Evolutionary conservation across 2,329 filamentous ascomycete genomes (phyloP).

Genomic region (Penicillium glabrum): DNA sequence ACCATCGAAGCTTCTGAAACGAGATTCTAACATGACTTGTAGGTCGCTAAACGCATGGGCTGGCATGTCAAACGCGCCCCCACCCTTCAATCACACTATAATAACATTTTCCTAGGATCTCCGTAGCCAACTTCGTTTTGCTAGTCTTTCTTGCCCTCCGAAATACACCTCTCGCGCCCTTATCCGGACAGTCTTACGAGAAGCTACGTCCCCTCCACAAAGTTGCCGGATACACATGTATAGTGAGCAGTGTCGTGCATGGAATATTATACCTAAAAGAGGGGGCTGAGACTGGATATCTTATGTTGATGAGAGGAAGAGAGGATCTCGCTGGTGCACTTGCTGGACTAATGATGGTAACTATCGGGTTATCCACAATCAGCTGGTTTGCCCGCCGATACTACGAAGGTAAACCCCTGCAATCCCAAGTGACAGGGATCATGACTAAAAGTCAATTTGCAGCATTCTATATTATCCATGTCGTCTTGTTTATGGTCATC

Average conservation of each 20-base stretch:
- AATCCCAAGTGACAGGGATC: too few species aligned
- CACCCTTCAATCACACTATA: not conserved
- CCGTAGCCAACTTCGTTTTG: constrained; percentile 51
- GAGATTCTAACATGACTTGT: not conserved
- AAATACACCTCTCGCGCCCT: constrained; percentile 57
- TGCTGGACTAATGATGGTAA: constrained; percentile 51
- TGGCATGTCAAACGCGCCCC: constrained; percentile 2
- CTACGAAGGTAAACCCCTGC: constrained; percentile 28
- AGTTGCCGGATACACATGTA: constrained; percentile 52
- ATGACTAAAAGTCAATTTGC: not conserved
- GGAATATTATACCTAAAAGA: constrained; percentile 19
- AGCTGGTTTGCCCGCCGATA: constrained; percentile 4
- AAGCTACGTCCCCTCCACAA: constrained; percentile 60
- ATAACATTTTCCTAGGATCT: constrained; percentile 40
- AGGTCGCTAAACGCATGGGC: constrained; percentile 14
- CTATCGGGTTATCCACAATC: constrained; percentile 33
- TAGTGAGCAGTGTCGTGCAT: constrained; percentile 51
- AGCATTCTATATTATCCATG: constrained; percentile 14
- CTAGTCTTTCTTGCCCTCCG: constrained; percentile 58
- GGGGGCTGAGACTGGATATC: constrained; percentile 45
- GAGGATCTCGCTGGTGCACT: constrained; percentile 52
- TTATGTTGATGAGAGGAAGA: constrained; percentile 26
- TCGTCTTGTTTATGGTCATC: constrained; percentile 10
- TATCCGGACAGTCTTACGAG: constrained; percentile 59
- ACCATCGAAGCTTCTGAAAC: not conserved